phyloP scores from a whole-genome alignment of 2,329 filamentous ascomycete species.

The Cytospora chrysosperma region DNA sequence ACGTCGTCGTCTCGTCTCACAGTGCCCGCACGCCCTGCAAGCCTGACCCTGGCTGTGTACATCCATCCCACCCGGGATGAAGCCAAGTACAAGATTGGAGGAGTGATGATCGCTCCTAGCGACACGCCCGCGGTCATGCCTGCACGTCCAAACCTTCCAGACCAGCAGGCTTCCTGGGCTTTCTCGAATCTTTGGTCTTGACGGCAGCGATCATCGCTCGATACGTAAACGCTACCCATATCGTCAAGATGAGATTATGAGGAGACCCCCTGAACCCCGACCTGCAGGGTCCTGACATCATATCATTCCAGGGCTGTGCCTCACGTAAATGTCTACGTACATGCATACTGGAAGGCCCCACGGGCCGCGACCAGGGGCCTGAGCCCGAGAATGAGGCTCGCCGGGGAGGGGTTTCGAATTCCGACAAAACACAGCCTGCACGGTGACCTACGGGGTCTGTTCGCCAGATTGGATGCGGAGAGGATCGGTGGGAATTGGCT shows the following conservation, averaged over 20 bases:
- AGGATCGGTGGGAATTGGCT: not conserved
- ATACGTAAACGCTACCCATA: not conserved
- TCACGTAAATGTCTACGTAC: not conserved
- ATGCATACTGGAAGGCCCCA: not conserved
- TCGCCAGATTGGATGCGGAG: conserved; percentile 2
- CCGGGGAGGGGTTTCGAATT: not conserved
- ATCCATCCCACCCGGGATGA: not conserved
- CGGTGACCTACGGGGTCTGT: conserved; percentile 17
- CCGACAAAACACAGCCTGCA: conserved; percentile 3
- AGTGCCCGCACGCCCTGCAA: not conserved
- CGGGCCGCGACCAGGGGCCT: not conserved
- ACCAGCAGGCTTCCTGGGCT: not conserved
- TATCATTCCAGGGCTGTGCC: not conserved
- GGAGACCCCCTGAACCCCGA: not conserved
- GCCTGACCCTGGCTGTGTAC: not conserved
- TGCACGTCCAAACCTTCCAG: not conserved
- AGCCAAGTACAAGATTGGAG: not conserved
- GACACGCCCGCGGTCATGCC: not conserved
- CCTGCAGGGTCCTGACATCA: conserved; percentile 1
- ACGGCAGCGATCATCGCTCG: not conserved
- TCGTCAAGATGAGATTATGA: not conserved
- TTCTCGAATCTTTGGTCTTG: not conserved
- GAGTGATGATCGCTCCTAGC: not conserved
- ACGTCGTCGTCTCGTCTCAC: not conserved
- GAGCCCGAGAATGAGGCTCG: not conserved